Conservation (phyloP, 495 filamentous ascomycete genomes). For the Penicillium herquei region DNA sequence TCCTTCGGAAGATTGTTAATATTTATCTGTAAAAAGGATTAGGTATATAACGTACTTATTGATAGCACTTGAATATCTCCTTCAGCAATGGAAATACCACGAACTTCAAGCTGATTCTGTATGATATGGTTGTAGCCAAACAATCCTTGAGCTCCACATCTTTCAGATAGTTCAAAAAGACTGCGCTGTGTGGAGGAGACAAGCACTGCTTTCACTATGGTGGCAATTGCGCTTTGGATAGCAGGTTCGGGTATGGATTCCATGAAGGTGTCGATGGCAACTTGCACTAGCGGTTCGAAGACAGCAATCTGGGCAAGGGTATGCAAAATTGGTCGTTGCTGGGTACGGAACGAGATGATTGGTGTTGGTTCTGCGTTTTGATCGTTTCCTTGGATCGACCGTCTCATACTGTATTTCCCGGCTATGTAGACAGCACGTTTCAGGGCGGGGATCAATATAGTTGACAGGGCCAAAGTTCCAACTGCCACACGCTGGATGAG, state of each 20-base stretch:
- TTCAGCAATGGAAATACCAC: neutral
- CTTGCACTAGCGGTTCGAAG: no score
- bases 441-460: neutral
- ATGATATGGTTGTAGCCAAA: neutral
- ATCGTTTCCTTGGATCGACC: neutral
- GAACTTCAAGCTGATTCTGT: neutral
- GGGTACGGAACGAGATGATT: constrained; percentile 1
- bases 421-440: neutral
- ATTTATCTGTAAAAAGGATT: neutral
- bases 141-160: neutral
- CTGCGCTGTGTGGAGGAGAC: neutral
- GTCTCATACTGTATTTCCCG: neutral
- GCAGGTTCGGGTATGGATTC: no score
- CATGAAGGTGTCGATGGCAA: no score
- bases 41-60: neutral
- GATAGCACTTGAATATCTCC: neutral
- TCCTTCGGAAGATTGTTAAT: neutral
- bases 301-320: neutral
- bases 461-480: neutral
- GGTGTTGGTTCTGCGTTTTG: neutral
- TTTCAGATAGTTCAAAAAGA: neutral
- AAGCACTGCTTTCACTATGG: neutral
- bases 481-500: neutral
- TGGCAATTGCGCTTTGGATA: neutral
- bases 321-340: neutral